A percentile compares a stretch with the other conserved stretches of the same genome.
phyloP scores from a whole-genome alignment of 1,284 basidiomycete genomes.

The Irpex sp. region DNA sequence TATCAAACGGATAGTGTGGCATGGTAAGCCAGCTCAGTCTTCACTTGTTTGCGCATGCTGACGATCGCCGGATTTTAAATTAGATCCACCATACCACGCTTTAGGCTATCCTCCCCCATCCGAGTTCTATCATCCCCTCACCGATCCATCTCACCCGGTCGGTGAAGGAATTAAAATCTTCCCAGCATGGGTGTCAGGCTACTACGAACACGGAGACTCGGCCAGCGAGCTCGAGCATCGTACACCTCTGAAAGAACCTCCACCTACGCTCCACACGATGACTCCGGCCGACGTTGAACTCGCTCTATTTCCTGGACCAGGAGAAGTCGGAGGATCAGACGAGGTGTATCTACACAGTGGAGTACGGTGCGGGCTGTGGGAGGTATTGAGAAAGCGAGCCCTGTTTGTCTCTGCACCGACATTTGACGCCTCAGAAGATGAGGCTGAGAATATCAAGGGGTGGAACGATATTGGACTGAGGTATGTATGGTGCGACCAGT shows the following conservation, averaged over 20 bases:
- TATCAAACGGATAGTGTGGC: slow-evolving; percentile 7
- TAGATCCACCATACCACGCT: slow-evolving; percentile 15
- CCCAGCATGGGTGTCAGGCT: slow-evolving; percentile 23
- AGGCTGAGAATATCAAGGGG: not conserved
- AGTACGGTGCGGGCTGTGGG: slow-evolving; percentile 13
- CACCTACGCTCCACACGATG: slow-evolving; percentile 14
- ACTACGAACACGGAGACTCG: slow-evolving; percentile 22
- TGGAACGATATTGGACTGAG: slow-evolving; percentile 15
- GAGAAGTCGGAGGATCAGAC: slow-evolving; percentile 19
- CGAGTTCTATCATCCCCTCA: slow-evolving; percentile 20
- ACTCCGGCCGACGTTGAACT: slow-evolving; percentile 12
- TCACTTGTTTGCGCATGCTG: not conserved
- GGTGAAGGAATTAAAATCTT: slow-evolving; percentile 17
- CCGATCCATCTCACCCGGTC: slow-evolving; percentile 15
- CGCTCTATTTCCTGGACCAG: slow-evolving; percentile 12
- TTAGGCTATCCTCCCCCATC: slow-evolving; percentile 20
- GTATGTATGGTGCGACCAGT: slow-evolving; percentile 21
- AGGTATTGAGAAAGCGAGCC: slow-evolving; percentile 9
- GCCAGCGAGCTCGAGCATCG: slow-evolving; percentile 13
- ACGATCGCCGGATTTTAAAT: not conserved
- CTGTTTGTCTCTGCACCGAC: slow-evolving; percentile 3
- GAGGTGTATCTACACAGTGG: slow-evolving; percentile 10
- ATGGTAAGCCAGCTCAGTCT: not conserved
- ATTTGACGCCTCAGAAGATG: not conserved
- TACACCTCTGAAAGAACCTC: slow-evolving; percentile 8